Evolutionary conservation across 257 asterid species (phyloP).

Genomic region (Mitragyna speciosa): DNA sequence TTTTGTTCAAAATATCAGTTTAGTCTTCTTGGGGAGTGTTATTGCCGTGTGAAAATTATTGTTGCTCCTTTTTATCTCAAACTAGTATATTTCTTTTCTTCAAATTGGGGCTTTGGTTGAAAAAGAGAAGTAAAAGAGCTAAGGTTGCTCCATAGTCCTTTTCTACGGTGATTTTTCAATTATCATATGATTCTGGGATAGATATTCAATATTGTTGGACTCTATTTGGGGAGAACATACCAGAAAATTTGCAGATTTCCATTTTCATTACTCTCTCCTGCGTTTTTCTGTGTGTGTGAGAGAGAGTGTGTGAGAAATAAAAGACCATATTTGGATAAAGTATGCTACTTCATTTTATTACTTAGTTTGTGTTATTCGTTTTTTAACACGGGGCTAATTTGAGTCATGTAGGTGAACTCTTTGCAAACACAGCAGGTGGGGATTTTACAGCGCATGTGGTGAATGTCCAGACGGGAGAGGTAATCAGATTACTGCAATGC

Average conservation of each 20-base stretch:
- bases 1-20: neutral
- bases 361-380: neutral
- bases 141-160: neutral
- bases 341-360: neutral
- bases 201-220: too few relatives aligned
- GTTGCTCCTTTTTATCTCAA: neutral
- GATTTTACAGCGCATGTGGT: conserved; percentile 87
- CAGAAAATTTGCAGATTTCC: neutral
- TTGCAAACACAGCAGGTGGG: conserved; percentile 80
- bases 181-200: neutral
- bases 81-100: neutral
- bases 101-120: neutral
- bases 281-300: neutral
- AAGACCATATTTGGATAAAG: neutral
- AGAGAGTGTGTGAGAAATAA: neutral
- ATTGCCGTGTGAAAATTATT: neutral
- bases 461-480: conserved; percentile 87
- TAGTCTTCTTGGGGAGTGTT: neutral
- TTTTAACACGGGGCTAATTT: conserved; percentile 1
- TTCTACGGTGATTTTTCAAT: neutral
- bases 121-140: neutral
- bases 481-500: conserved; percentile 11
- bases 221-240: neutral
- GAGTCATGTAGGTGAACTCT: conserved; percentile 66
- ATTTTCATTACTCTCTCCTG: neutral